Percentiles rank a stretch among this genome's conserved stretches.
Conservation (phyloP, 768 basidiomycete genomes). For the Rhizopogon sp. region DNA sequence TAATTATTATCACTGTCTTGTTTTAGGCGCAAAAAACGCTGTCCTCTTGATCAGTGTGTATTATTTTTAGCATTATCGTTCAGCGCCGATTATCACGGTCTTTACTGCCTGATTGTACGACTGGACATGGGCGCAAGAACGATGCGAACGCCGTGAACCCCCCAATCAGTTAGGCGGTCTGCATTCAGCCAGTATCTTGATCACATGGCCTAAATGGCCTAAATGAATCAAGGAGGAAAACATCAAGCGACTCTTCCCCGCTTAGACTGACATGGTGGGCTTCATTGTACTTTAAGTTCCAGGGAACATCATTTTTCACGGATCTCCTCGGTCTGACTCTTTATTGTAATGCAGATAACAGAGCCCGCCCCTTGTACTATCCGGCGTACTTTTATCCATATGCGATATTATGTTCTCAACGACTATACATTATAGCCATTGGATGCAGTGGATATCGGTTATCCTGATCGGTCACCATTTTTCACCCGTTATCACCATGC, state of each 20-base stretch:
- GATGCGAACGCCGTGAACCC: neutral
- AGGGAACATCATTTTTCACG: neutral
- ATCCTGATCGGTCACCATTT: neutral
- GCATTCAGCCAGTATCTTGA: neutral
- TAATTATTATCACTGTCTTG: neutral
- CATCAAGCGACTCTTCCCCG: neutral
- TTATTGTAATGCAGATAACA: neutral
- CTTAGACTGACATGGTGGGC: neutral
- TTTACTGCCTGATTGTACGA: neutral
- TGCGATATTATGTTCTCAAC: neutral
- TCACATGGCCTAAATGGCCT: neutral
- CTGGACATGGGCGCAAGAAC: neutral
- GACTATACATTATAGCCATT: neutral
- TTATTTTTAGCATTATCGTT: neutral
- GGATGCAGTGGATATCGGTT: neutral
- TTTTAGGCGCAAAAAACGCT: neutral
- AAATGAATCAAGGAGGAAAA: neutral
- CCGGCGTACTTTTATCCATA: too few relatives aligned
- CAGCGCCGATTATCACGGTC: neutral
- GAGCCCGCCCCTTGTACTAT: neutral
- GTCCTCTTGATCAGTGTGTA: too few relatives aligned
- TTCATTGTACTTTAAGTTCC: neutral
- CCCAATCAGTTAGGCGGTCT: too few relatives aligned
- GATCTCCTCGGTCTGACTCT: neutral
- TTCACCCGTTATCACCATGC: neutral